A percentile compares a stretch with the other conserved stretches of the same genome.
These are phyloP conservation scores for Decorospora gaudefroyi DNA, from an alignment of 2,329 filamentous ascomycete genomes.

Conservation along the genomic window DNA sequence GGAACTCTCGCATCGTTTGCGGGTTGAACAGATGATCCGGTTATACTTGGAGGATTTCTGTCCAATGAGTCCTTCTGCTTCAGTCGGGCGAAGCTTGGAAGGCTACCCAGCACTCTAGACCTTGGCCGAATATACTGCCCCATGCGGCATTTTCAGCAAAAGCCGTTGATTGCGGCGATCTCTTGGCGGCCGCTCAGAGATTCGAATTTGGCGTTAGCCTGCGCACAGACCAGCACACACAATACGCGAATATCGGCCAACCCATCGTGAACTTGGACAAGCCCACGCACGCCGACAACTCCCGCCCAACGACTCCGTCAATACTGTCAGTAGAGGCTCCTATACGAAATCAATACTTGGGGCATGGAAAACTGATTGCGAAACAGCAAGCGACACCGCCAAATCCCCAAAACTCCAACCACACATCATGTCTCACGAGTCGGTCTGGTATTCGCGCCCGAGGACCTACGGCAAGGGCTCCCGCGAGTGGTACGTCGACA, in stretches of 20 bases:
- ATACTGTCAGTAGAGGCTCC: conserved; percentile 8
- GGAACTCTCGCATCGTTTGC: no score
- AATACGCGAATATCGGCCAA: conserved; percentile 15
- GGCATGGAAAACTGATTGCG: not conserved
- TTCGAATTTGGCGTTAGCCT: conserved; percentile 5
- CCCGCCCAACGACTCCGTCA: conserved; percentile 15
- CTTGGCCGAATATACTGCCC: no score
- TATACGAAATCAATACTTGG: no score
- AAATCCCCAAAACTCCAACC: conserved; percentile 35
- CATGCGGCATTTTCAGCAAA: not conserved
- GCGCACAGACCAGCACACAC: conserved; percentile 14
- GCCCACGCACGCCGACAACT: conserved; percentile 15
- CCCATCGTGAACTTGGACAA: conserved; percentile 12
- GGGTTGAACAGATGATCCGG: no score
- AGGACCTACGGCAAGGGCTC: conserved; percentile 96
- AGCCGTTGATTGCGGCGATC: conserved; percentile 3
- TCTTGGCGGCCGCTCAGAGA: conserved; percentile 14
- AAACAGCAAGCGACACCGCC: conserved; percentile 11
- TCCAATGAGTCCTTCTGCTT: no score
- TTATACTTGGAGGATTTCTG: no score
- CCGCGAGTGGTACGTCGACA: conserved; percentile 86
- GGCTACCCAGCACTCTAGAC: no score
- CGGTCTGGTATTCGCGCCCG: conserved; percentile 98
- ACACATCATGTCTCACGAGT: conserved; percentile 84
- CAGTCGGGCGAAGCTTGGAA: no score